Evolutionary conservation across 1,284 basidiomycete genomes (phyloP).

Genomic region (Porodaedalea pini): DNA sequence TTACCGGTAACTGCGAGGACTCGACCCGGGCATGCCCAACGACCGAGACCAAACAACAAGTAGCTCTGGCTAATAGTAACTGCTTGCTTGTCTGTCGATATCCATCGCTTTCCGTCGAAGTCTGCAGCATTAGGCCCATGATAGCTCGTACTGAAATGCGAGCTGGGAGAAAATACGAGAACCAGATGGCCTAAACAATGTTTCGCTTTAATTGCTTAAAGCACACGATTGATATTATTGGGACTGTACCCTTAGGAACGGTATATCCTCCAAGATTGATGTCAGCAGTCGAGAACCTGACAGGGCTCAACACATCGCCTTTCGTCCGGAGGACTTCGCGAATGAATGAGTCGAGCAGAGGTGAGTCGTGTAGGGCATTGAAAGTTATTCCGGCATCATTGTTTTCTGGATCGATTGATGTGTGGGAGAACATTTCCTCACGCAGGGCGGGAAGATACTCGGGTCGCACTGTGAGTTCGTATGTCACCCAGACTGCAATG

Average conservation of each 20-base stretch:
- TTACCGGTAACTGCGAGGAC: conserved; percentile 34
- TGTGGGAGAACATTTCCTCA: conserved; percentile 26
- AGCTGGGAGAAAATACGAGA: conserved; percentile 31
- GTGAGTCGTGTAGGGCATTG: conserved; percentile 30
- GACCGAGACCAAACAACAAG: conserved; percentile 35
- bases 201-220: not conserved
- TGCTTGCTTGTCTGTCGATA: conserved; percentile 30
- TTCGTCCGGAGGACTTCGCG: conserved; percentile 39
- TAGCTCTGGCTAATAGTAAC: conserved; percentile 32
- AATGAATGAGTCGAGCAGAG: conserved; percentile 35
- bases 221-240: not conserved
- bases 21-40: conserved; percentile 36
- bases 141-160: conserved; percentile 30
- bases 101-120: conserved; percentile 35
- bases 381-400: conserved; percentile 30
- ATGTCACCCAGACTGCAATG: conserved; percentile 35
- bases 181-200: conserved; percentile 28
- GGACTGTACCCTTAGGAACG: conserved; percentile 33
- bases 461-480: conserved; percentile 25
- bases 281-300: conserved; percentile 32
- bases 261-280: conserved; percentile 31
- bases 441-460: conserved; percentile 25
- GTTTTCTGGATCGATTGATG: conserved; percentile 28
- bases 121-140: conserved; percentile 30
- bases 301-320: conserved; percentile 34